Evolutionary conservation across 176 grass and related monocot species (phyloP).

Genomic region (Rhipidocladum racemiflorum): DNA sequence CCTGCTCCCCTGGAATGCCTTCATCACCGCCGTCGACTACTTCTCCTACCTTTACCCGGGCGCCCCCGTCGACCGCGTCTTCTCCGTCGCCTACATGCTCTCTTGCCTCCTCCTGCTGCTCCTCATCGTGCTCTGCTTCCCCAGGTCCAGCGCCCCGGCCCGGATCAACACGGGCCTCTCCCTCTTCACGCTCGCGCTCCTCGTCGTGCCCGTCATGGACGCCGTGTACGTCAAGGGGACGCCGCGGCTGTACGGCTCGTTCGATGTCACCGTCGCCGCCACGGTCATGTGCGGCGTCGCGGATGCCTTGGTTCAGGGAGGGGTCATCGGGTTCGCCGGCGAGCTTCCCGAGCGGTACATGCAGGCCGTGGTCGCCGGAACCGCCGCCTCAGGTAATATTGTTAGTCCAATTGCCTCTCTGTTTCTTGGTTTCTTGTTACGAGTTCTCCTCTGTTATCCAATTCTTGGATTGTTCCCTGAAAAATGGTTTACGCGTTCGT

Average conservation of each 20-base stretch:
- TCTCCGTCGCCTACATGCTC: constrained; percentile 85
- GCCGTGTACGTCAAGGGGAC: constrained; percentile 64
- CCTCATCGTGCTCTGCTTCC: constrained; percentile 75
- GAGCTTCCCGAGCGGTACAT: constrained; percentile 89
- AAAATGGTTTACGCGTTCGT: neutral
- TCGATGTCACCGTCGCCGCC: constrained; percentile 67
- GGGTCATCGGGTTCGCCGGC: constrained; percentile 76
- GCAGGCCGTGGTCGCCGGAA: constrained; percentile 84
- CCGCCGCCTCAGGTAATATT: constrained; percentile 67
- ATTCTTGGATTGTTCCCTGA: neutral
- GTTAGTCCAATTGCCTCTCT: no score
- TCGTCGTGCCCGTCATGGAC: constrained; percentile 81
- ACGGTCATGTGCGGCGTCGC: constrained; percentile 61
- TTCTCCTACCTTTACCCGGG: constrained; percentile 90
- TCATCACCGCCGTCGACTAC: constrained; percentile 99
- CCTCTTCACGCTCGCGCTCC: constrained; percentile 58
- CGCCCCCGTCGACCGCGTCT: constrained; percentile 75
- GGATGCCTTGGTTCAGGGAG: constrained; percentile 86
- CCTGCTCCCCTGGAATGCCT: constrained; percentile 96
- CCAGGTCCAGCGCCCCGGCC: constrained; percentile 50
- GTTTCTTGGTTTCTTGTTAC: neutral
- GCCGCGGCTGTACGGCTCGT: constrained; percentile 50
- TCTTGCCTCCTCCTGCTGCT: constrained; percentile 52
- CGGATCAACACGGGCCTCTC: constrained; percentile 76
- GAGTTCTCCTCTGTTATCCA: neutral